Evolutionary conservation across 176 grass and related monocot genomes (phyloP), one percentile per base, ranked within the genome.

Genomic region (Juncus effusus): DNA sequence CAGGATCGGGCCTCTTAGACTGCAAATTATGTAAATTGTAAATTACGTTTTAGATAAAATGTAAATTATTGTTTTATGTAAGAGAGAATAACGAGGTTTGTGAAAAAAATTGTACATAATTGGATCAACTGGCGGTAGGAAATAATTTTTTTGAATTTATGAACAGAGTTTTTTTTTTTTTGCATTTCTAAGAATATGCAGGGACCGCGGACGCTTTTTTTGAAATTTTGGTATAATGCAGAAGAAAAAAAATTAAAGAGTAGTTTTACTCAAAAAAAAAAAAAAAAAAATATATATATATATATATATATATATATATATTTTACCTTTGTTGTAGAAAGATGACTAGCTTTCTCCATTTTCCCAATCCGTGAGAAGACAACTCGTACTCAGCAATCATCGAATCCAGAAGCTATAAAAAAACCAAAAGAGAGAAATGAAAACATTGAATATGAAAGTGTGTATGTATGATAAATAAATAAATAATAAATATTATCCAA

Each of bases 251-350:
- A 36, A 13, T 54, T 14, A 7, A 38, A 38, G 49, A 10, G 66
- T 10, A 41, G 55, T 9, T 10, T 57, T 56, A 14, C 52, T 70
- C 6, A 53, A 64, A 60, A 36, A 57, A 61, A 11, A 38, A 62
- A 70, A 40, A 40, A 64, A 63, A 9, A 51, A 63, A 59, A 51
- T 0, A 72, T 3, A 75, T 36, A 15, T 65, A 67, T 72, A 68
- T 59, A 69, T 19, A 53, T 12, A 51, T 0, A 72, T 3, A 75
- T 36, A 15, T 65, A 67, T 72, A 68, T 59, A 69, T 19, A 53
- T 36, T 57, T 42, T 72, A 99, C 94, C 94, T 86, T 63, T 90
- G 85, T 42, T 86, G 88, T 40, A 99, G 59, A 81, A 99, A 93
- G 19, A 77, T 56, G 63, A 78, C 82, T 44, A 99, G 70, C 53